These are phyloP conservation scores for Epichloe scottii DNA, from an alignment of 2,329 filamentous ascomycete genomes.

Conservation along the genomic window DNA sequence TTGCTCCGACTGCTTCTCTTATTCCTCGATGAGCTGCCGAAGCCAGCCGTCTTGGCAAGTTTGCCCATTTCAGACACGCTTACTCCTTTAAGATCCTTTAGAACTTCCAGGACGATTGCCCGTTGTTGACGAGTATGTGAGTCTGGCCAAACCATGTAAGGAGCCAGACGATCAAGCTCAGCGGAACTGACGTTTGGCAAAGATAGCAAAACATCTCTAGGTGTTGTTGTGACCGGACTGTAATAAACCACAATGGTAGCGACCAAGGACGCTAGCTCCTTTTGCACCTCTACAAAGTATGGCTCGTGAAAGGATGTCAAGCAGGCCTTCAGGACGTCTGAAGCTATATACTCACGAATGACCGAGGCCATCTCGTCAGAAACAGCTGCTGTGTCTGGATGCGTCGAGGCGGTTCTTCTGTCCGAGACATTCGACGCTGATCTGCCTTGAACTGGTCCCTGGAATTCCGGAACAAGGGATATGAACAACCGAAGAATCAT, in stretches of 20 bases:
- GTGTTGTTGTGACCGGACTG: slow-evolving; percentile 53
- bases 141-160: slow-evolving; percentile 44
- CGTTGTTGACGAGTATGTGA: slow-evolving; percentile 64
- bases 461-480: slow-evolving; percentile 71
- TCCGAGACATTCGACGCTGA: slow-evolving; percentile 14
- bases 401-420: slow-evolving; percentile 11
- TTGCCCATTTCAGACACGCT: slow-evolving; percentile 90
- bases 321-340: slow-evolving; percentile 78
- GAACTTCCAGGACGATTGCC: slow-evolving; percentile 67
- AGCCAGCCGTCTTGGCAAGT: slow-evolving; percentile 44
- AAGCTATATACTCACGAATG: slow-evolving; percentile 81
- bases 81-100: slow-evolving; percentile 78
- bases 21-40: slow-evolving; percentile 15
- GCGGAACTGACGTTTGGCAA: slow-evolving; percentile 62
- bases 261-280: slow-evolving; percentile 79
- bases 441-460: slow-evolving; percentile 12
- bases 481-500: slow-evolving; percentile 80
- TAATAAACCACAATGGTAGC: slow-evolving; percentile 75
- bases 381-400: slow-evolving; percentile 32
- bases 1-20: slow-evolving; percentile 24
- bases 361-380: slow-evolving; percentile 43
- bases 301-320: slow-evolving; percentile 86
- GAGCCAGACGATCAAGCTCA: slow-evolving; percentile 53
- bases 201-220: slow-evolving; percentile 61
- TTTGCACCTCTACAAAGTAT: slow-evolving; percentile 93